Evolutionary conservation across 2,329 filamentous ascomycete genomes (phyloP).

Genomic region (Waltergamsia citrina): DNA sequence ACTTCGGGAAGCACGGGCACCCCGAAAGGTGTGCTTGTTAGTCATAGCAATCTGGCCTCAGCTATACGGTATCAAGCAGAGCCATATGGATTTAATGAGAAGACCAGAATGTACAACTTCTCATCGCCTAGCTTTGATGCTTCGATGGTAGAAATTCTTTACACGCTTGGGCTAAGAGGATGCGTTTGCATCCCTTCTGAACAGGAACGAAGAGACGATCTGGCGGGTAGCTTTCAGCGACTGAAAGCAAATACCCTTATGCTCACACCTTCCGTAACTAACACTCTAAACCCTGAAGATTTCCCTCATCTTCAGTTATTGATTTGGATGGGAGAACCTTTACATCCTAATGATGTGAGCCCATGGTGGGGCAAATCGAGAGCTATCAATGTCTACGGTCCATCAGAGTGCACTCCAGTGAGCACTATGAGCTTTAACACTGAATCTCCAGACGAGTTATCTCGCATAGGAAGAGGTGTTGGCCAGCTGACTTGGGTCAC

Average conservation of each 20-base stretch:
- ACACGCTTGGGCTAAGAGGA: constrained; percentile 4
- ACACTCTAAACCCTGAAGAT: constrained; percentile 2
- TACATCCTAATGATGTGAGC: constrained; percentile 23
- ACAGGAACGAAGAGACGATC: constrained; percentile 6
- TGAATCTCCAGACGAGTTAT: constrained; percentile 1
- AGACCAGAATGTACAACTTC: constrained; percentile 6
- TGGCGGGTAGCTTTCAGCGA: constrained; percentile 1
- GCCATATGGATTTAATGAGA: constrained; percentile 9
- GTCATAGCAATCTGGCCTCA: constrained; percentile 1
- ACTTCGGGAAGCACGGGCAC: constrained; percentile 7
- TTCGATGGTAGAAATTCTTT: constrained; percentile 4
- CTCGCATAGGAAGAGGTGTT: constrained; percentile 5
- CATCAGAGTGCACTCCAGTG: background rate
- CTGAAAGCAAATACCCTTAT: constrained; percentile 6
- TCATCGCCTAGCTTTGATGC: constrained; percentile 8
- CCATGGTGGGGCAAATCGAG: constrained; percentile 7
- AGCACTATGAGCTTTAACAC: background rate
- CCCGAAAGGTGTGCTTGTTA: constrained; percentile 6
- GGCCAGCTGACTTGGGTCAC: constrained; percentile 23
- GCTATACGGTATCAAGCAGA: constrained; percentile 13
- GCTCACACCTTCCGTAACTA: constrained; percentile 6
- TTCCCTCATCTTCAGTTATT: background rate
- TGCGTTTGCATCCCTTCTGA: constrained; percentile 9
- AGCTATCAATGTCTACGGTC: constrained; percentile 5
- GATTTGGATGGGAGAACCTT: constrained; percentile 66